A percentile compares a stretch with the other conserved stretches of the same genome.
Conservation (phyloP, 495 filamentous ascomycete genomes). For the Penicillium pulvis region DNA sequence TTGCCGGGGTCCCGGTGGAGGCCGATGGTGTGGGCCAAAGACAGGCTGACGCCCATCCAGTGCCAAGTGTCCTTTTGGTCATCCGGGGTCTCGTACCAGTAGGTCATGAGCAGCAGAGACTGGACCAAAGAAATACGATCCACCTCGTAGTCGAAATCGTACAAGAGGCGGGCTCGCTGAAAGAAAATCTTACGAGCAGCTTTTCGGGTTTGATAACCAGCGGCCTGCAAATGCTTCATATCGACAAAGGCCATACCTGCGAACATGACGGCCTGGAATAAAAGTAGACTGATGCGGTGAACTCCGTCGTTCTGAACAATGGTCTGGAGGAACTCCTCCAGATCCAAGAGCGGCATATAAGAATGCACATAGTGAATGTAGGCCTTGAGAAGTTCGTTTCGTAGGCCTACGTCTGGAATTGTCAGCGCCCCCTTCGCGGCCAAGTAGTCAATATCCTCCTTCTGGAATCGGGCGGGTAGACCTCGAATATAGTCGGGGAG, state of each 20-base stretch:
- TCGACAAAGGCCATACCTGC: slow-evolving; percentile 77
- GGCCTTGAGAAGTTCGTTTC: slow-evolving; percentile 71
- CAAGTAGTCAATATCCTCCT: slow-evolving; percentile 76
- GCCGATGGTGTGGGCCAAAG: slow-evolving; percentile 80
- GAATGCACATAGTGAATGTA: slow-evolving; percentile 86
- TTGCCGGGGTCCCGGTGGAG: slow-evolving; percentile 78
- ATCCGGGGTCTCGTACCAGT: slow-evolving; percentile 88
- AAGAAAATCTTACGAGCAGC: slow-evolving; percentile 79
- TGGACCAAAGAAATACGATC: slow-evolving; percentile 84
- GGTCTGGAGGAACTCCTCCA: slow-evolving; percentile 69
- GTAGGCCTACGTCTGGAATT: slow-evolving; percentile 64
- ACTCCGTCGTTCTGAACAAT: slow-evolving; percentile 66
- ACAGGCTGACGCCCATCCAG: slow-evolving; percentile 88
- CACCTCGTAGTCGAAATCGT: slow-evolving; percentile 85
- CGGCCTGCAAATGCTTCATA: slow-evolving; percentile 64
- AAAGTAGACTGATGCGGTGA: slow-evolving; percentile 71
- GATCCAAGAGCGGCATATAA: slow-evolving; percentile 84
- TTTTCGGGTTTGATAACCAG: slow-evolving; percentile 70
- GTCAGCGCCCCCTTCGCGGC: slow-evolving; percentile 72
- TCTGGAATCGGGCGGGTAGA: slow-evolving; percentile 65
- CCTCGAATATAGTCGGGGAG: slow-evolving; percentile 75
- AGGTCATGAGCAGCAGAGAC: slow-evolving; percentile 80
- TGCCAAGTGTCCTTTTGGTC: slow-evolving; percentile 92
- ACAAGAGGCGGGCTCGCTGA: slow-evolving; percentile 72
- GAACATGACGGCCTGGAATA: slow-evolving; percentile 85